Percentiles rank a stretch among this genome's conserved stretches.
phyloP scores from a whole-genome alignment of 176 grass and related monocot species.

The Eleusine indica region DNA sequence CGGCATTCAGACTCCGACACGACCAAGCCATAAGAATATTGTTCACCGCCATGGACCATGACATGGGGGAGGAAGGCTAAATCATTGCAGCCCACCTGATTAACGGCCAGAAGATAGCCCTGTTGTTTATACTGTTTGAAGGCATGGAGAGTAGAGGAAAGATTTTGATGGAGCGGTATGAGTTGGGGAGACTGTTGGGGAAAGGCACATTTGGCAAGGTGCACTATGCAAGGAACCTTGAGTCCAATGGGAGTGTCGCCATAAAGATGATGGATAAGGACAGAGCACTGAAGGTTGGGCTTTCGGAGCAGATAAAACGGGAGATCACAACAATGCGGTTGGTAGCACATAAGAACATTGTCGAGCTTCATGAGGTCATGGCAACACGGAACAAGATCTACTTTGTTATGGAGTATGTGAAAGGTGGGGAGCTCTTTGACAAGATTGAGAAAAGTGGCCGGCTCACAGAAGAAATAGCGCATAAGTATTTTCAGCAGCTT shows the following conservation, averaged over 20 bases:
- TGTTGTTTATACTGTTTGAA: neutral
- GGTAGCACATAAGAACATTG: slow-evolving; percentile 38
- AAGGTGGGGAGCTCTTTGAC: slow-evolving; percentile 48
- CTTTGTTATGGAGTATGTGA: slow-evolving; percentile 48
- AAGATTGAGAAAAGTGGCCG: slow-evolving; percentile 45
- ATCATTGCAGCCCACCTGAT: neutral
- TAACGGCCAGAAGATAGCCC: slow-evolving; percentile 13
- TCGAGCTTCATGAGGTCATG: slow-evolving; percentile 55
- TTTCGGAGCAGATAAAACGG: slow-evolving; percentile 50
- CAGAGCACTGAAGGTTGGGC: slow-evolving; percentile 46
- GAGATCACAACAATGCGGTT: slow-evolving; percentile 46
- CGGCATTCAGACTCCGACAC: slow-evolving; percentile 29
- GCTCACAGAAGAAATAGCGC: slow-evolving; percentile 44
- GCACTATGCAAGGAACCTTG: slow-evolving; percentile 40
- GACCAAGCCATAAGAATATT: slow-evolving; percentile 49
- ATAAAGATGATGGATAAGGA: slow-evolving; percentile 50
- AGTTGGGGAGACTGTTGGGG: slow-evolving; percentile 47
- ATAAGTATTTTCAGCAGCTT: slow-evolving; percentile 56
- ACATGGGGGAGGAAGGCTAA: slow-evolving; percentile 73
- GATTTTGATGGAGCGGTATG: slow-evolving; percentile 41
- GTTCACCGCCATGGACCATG: slow-evolving; percentile 44
- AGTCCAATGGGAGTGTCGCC: slow-evolving; percentile 31
- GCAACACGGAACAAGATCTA: slow-evolving; percentile 54
- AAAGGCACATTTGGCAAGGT: slow-evolving; percentile 55
- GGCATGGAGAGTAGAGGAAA: slow-evolving; percentile 47